Evolutionary conservation across 208 protist species (phyloP).

Genomic region (Wallacemonas rigidus): DNA sequence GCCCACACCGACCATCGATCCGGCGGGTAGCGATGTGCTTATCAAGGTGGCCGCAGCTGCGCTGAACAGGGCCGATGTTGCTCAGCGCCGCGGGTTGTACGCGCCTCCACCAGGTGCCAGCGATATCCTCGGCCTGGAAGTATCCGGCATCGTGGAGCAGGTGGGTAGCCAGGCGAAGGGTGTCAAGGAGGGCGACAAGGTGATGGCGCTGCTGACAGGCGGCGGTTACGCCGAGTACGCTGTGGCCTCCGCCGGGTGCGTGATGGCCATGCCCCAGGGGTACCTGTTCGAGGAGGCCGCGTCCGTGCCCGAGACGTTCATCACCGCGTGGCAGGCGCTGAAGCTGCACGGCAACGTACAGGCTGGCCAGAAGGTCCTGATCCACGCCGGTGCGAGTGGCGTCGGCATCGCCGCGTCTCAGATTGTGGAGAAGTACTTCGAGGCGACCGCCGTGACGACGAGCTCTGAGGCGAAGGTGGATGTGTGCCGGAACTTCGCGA

Average conservation of each 20-base stretch:
- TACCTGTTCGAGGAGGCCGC: slow-evolving; percentile 84
- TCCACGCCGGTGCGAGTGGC: slow-evolving; percentile 89
- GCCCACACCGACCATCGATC: slow-evolving; percentile 37
- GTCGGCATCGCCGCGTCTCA: slow-evolving; percentile 85
- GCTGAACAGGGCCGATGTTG: slow-evolving; percentile 85
- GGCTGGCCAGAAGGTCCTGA: slow-evolving; percentile 68
- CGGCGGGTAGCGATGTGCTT: slow-evolving; percentile 59
- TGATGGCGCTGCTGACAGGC: slow-evolving; percentile 88
- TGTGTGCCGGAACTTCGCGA: slow-evolving; percentile 56
- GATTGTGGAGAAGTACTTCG: slow-evolving; percentile 79
- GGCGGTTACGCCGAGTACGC: slow-evolving; percentile 92
- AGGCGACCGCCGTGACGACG: slow-evolving; percentile 64
- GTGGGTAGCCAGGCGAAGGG: slow-evolving; percentile 41
- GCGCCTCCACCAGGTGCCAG: slow-evolving; percentile 63
- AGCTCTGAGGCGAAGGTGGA: slow-evolving; percentile 64
- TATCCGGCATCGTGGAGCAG: slow-evolving; percentile 78
- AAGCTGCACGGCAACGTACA: slow-evolving; percentile 64
- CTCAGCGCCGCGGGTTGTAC: slow-evolving; percentile 83
- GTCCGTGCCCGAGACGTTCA: slow-evolving; percentile 91
- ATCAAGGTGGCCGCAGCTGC: slow-evolving; percentile 86
- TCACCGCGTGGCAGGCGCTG: slow-evolving; percentile 93
- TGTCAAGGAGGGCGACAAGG: slow-evolving; percentile 81
- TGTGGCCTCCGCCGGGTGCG: slow-evolving; percentile 52
- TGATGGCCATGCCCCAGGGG: slow-evolving; percentile 83
- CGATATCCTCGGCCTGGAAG: slow-evolving; percentile 88